A percentile compares a stretch with the other conserved stretches of the same genome.
These are phyloP conservation scores for Holtermannia corniformis DNA, from an alignment of 768 basidiomycete species.

Conservation along the genomic window DNA sequence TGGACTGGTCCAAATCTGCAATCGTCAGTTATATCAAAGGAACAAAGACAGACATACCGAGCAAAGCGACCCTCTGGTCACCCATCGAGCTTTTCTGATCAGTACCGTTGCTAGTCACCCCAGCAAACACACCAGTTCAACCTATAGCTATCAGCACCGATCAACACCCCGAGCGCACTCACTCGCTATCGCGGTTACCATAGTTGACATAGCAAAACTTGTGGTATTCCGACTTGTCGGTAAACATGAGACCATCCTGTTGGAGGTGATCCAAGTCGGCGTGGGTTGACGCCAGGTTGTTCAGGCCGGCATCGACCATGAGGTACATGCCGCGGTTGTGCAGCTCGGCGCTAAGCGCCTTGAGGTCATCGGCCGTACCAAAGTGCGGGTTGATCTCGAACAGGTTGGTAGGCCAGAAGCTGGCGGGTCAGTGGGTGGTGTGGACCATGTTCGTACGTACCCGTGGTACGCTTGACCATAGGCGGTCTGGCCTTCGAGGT, in stretches of 20 bases:
- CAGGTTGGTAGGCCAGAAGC: slow-evolving; percentile 36
- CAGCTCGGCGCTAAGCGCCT: slow-evolving; percentile 32
- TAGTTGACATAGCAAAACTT: slow-evolving; percentile 20
- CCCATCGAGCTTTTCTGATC: too few relatives aligned
- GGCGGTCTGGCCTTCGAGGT: slow-evolving; percentile 29
- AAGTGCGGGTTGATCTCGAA: slow-evolving; percentile 36
- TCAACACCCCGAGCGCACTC: too few relatives aligned
- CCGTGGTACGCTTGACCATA: slow-evolving; percentile 41
- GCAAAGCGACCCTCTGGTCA: too few relatives aligned
- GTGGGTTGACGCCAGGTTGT: slow-evolving; percentile 13
- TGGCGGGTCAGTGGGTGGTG: slow-evolving; percentile 12
- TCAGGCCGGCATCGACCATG: slow-evolving; percentile 40
- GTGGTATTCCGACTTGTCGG: slow-evolving; percentile 20
- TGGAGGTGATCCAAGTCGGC: slow-evolving; percentile 16
- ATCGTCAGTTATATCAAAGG: slow-evolving; percentile 18
- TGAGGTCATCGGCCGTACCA: slow-evolving; percentile 35
- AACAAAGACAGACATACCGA: neutral
- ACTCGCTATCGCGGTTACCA: slow-evolving; percentile 17
- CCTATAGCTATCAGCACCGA: too few relatives aligned
- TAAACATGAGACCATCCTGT: slow-evolving; percentile 23
- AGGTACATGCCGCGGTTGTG: slow-evolving; percentile 40
- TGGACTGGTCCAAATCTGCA: too few relatives aligned
- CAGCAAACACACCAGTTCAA: slow-evolving; percentile 17
- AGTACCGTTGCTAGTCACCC: neutral
- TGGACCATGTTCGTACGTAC: slow-evolving; percentile 3